Base-by-base conservation (phyloP, 2,329 filamentous ascomycete species). In the Laburnicola sp. region DNA sequence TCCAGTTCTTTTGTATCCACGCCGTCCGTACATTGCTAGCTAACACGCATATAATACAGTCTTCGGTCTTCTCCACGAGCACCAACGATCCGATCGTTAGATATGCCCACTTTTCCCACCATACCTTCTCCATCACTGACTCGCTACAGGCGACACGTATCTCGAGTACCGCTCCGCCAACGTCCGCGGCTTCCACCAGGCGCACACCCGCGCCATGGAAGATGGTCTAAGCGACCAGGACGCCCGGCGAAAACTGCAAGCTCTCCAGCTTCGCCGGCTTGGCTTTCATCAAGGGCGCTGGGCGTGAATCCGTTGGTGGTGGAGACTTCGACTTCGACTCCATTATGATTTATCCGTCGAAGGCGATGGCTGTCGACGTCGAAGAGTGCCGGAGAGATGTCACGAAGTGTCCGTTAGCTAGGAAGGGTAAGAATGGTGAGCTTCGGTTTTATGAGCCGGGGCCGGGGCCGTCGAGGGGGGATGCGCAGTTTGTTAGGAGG, bases 271-370 rank as follows among this genome's bases (percentile, higher is more conserved):
- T 45, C 43, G 25, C 11, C 7, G 43, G 43, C n/a, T 8, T 6
- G 11, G 43, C 43, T 2, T 45, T 36, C 9, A 26, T 45, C 34
- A 37, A 16, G 16, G 16, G 16, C 16, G 16, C 16, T 16, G 16
- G 16, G 16, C 16, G 16, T 16, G 16, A 16, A 16, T 16, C 16
- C 16, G 16, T 16, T 16, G 16, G 16, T 16, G 16, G 16, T 16
- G 16, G 16, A 4, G 42, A 45, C 31, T 45, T 45, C 7, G 43
- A 45, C 32, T 38, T 37, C 16, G 34, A 45, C 7, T 45, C 43
- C 43, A 38, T 45, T 16, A 45, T 45, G 43, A 45, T 45, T 3
- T 45, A 45, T 22, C 43, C 43, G 4, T 45, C 43, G 4, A 26
- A 37, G 8, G 43, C 25, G 9, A 4, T 30, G 8, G 35, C 43